Percentiles rank a stretch among this genome's conserved stretches.
Conservation (phyloP, 257 asterid genomes). For the Lantana camara region DNA sequence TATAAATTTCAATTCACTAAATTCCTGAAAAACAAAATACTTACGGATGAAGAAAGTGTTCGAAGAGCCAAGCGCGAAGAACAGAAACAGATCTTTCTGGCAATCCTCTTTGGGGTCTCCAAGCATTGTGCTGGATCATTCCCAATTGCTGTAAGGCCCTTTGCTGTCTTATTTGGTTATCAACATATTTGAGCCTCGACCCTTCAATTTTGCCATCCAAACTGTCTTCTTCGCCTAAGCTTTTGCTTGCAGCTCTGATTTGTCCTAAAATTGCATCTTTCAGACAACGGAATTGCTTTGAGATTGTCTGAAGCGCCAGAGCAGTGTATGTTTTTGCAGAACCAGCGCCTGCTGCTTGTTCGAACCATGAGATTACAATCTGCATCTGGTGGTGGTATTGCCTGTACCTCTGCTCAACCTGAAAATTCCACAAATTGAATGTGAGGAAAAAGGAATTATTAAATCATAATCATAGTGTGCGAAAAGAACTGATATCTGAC, state of each 20-base stretch:
- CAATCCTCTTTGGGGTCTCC: conserved; percentile 99
- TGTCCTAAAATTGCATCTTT: conserved; percentile 88
- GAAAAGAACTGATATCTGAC: conserved; percentile 38
- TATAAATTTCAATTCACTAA: not conserved
- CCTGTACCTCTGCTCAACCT: conserved; percentile 97
- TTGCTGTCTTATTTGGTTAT: conserved; percentile 85
- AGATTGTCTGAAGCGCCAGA: conserved; percentile 83
- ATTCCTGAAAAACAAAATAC: not conserved
- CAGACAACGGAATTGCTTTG: conserved; percentile 92
- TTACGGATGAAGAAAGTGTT: conserved; percentile 98
- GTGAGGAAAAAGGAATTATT: conserved; percentile 15
- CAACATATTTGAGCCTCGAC: conserved; percentile 84
- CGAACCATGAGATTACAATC: conserved; percentile 83
- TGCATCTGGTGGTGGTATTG: conserved; percentile 98
- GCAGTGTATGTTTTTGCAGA: conserved; percentile 91
- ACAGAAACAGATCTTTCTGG: conserved; percentile 95
- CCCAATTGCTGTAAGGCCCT: conserved; percentile 97
- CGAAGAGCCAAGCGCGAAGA: conserved; percentile 98
- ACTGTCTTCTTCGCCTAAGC: conserved; percentile 79
- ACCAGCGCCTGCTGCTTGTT: conserved; percentile 85
- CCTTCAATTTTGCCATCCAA: conserved; percentile 65
- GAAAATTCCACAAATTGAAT: not conserved
- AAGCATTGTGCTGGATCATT: conserved; percentile 97
- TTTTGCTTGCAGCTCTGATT: conserved; percentile 66
- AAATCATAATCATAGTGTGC: too few relatives aligned